These are phyloP conservation scores for Wickerhamiella nectarea DNA, from an alignment of 805 yeast genomes.

Conservation along the genomic window DNA sequence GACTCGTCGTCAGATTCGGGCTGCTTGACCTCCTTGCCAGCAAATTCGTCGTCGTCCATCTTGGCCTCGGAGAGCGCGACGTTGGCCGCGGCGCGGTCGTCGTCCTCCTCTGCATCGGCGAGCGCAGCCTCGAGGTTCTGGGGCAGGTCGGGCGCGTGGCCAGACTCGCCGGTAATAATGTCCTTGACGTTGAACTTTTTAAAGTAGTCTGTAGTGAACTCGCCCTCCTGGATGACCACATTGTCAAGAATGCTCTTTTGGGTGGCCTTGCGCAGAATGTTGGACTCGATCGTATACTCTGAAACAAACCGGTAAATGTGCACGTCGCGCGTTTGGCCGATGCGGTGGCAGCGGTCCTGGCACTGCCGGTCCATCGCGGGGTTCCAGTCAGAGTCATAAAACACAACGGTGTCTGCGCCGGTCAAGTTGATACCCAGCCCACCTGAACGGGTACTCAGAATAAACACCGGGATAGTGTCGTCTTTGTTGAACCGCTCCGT, in stretches of 20 bases:
- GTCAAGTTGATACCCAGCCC: constrained; percentile 95
- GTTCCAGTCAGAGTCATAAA: constrained; percentile 98
- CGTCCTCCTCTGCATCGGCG: constrained; percentile 93
- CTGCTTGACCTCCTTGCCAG: constrained; percentile 12
- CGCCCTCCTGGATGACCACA: constrained; percentile 95
- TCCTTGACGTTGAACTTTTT: constrained; percentile 77
- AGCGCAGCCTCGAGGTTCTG: constrained; percentile 38
- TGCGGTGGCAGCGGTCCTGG: constrained; percentile 97
- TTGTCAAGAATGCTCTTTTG: constrained; percentile 89
- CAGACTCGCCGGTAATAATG: constrained; percentile 31
- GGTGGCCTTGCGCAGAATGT: constrained; percentile 83
- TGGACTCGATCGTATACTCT: constrained; percentile 91
- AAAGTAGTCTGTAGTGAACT: constrained; percentile 92
- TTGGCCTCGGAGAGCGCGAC: constrained; percentile 77
- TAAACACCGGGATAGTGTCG: constrained; percentile 74
- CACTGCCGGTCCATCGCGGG: constrained; percentile 99
- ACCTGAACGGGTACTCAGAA: constrained; percentile 90
- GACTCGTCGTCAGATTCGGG: constrained; percentile 11
- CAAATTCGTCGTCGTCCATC: constrained; percentile 75
- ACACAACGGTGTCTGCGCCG: constrained; percentile 97
- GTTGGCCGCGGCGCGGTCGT: constrained; percentile 59
- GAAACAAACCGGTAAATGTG: constrained; percentile 93
- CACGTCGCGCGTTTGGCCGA: constrained; percentile 96
- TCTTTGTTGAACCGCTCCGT: constrained; percentile 90
- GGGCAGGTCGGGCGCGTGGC: neutral